These are phyloP conservation scores for Chaetomiaceae sp. DNA, from an alignment of 2,329 filamentous ascomycete genomes.

Conservation along the genomic window DNA sequence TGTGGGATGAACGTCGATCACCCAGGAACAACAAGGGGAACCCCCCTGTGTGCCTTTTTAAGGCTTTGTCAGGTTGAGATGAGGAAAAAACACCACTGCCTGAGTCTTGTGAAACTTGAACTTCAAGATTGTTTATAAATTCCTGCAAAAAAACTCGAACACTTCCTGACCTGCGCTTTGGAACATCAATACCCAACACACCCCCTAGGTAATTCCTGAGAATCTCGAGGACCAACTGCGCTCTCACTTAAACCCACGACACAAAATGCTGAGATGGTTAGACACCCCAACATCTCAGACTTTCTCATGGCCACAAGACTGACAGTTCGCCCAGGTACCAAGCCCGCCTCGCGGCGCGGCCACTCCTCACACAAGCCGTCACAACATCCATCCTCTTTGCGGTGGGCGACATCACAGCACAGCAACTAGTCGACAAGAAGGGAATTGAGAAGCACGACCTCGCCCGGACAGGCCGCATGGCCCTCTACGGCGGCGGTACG, in stretches of 20 bases:
- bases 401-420: constrained; percentile 83
- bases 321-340: constrained; percentile 62
- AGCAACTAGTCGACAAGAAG: constrained; percentile 82
- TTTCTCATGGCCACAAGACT: background rate
- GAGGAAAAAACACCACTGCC: background rate
- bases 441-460: constrained; percentile 73
- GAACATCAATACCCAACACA: too few relatives aligned
- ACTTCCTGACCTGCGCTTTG: too few relatives aligned
- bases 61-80: background rate
- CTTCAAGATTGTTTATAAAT: too few relatives aligned
- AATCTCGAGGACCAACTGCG: background rate
- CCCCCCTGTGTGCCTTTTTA: background rate
- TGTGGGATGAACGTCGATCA: constrained; percentile 7
- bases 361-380: constrained; percentile 83
- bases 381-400: constrained; percentile 91
- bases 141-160: too few relatives aligned
- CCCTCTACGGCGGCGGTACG: constrained; percentile 70
- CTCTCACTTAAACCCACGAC: background rate
- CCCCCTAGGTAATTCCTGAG: too few relatives aligned
- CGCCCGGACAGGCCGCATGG: constrained; percentile 71
- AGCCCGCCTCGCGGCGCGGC: constrained; percentile 70
- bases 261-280: constrained; percentile 16
- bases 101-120: background rate
- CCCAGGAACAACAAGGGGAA: background rate
- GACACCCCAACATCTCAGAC: background rate